Conservation (phyloP, 2,329 filamentous ascomycete genomes). For the Sporothrix phasma region DNA sequence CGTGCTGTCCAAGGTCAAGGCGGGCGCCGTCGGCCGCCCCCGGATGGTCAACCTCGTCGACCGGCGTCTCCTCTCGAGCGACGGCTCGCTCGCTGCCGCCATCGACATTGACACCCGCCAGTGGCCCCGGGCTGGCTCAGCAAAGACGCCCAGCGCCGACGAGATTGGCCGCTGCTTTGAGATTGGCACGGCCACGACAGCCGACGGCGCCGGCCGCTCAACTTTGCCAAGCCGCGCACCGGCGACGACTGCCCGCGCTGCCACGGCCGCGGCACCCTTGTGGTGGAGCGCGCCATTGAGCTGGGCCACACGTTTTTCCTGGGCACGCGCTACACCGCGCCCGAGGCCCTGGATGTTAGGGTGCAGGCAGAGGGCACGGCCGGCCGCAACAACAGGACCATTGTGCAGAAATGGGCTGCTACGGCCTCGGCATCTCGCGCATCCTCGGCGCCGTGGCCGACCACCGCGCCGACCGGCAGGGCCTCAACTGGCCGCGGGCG, state of each 20-base stretch:
- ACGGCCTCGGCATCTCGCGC: constrained; percentile 87
- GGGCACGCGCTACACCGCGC: constrained; percentile 68
- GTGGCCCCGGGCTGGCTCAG: constrained; percentile 2
- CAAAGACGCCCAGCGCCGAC: background rate
- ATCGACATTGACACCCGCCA: background rate
- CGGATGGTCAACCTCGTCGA: constrained; percentile 32
- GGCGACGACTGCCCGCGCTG: constrained; percentile 71
- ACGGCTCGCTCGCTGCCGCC: background rate
- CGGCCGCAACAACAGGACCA: constrained; percentile 21
- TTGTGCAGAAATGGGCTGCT: constrained; percentile 77
- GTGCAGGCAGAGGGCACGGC: constrained; percentile 26
- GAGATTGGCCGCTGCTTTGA: background rate
- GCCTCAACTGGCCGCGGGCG: constrained; percentile 76
- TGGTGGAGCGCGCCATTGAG: constrained; percentile 67
- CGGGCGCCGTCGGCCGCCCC: background rate
- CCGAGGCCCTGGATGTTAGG: constrained; percentile 53
- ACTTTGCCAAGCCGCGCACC: constrained; percentile 53
- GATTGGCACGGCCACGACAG: background rate
- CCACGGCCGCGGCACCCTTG: constrained; percentile 44
- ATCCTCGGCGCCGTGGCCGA: constrained; percentile 82
- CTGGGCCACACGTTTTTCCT: constrained; percentile 93
- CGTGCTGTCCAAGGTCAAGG: constrained; percentile 22
- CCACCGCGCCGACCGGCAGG: constrained; percentile 57
- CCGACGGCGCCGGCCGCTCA: constrained; percentile 31
- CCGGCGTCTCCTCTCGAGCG: constrained; percentile 22